phyloP scores from a whole-genome alignment of 805 yeast species.

The Myxozyma nipponensis region DNA sequence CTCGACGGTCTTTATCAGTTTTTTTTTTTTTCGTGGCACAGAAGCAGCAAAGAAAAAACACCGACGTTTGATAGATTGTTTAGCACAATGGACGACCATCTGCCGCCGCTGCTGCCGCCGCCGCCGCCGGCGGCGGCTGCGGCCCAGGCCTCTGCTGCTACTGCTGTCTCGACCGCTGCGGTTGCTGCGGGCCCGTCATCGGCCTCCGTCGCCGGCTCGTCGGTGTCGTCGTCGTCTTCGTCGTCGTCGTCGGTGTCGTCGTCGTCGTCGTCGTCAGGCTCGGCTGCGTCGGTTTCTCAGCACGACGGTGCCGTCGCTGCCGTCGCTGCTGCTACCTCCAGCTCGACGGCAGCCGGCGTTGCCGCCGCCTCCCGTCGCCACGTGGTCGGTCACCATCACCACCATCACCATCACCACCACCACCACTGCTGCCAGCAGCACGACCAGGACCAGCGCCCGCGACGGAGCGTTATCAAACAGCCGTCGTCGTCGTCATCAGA shows the following conservation, averaged over 20 bases:
- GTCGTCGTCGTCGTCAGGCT: not conserved
- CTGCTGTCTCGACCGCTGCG: slow-evolving; percentile 2
- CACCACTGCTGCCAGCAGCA: not conserved
- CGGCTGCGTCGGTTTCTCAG: not conserved
- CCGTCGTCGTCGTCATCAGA: not conserved
- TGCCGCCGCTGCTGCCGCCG: slow-evolving; percentile 14
- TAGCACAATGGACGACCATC: not conserved
- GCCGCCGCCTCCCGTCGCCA: slow-evolving; percentile 3
- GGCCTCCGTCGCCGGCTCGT: slow-evolving; percentile 2
- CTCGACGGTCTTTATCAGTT: no score
- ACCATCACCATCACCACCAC: slow-evolving; percentile 2
- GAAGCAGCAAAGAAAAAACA: no score
- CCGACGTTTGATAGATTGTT: no score
- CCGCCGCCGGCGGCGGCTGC: slow-evolving; percentile 12
- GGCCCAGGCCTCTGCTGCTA: slow-evolving; percentile 10
- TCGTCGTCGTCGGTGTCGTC: not conserved
- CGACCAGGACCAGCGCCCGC: no score
- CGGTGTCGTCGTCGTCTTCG: slow-evolving; percentile 1
- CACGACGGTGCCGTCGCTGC: not conserved
- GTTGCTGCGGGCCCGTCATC: slow-evolving; percentile 9
- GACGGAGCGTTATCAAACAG: no score
- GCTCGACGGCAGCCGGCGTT: slow-evolving; percentile 6
- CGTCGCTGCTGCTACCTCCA: not conserved
- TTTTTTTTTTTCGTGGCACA: no score
- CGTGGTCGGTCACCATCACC: not conserved